These are phyloP conservation scores for Phialophora tarda DNA, from an alignment of 2,329 filamentous ascomycete genomes.

Conservation along the genomic window DNA sequence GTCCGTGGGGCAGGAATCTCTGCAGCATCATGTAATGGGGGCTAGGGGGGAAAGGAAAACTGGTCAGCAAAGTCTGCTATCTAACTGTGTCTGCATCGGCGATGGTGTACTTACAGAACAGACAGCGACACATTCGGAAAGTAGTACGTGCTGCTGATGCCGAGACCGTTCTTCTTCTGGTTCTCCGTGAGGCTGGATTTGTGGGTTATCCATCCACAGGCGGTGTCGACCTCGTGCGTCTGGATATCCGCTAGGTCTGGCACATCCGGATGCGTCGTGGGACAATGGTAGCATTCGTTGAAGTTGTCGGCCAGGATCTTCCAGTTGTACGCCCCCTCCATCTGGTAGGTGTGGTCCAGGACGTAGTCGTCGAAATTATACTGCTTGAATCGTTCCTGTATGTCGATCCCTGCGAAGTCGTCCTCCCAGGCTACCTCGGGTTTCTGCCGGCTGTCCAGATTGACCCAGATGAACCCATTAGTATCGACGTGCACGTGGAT, in stretches of 20 bases:
- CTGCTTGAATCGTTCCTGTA: conserved; percentile 55
- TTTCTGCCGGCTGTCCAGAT: conserved; percentile 31
- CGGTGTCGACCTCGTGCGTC: conserved; percentile 60
- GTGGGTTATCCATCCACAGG: conserved; percentile 61
- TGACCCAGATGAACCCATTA: conserved; percentile 38
- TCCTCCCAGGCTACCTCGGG: conserved; percentile 35
- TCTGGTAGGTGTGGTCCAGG: conserved; percentile 48
- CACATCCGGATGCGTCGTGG: conserved; percentile 64
- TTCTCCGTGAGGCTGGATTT: conserved; percentile 48
- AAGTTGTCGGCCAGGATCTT: conserved; percentile 40
- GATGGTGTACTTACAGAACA: conserved; percentile 33
- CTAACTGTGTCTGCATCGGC: not conserved
- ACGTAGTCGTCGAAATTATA: conserved; percentile 63
- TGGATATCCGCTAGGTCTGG: conserved; percentile 60
- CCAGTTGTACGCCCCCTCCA: conserved; percentile 39
- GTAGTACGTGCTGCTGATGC: conserved; percentile 36
- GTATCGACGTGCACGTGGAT: conserved; percentile 36
- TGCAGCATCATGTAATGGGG: conserved; percentile 70
- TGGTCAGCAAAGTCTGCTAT: not conserved
- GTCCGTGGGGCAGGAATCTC: conserved; percentile 62
- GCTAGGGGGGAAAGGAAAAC: conserved; percentile 41
- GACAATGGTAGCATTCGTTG: conserved; percentile 60
- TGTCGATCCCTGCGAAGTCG: conserved; percentile 43
- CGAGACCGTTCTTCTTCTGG: conserved; percentile 28
- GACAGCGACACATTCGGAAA: conserved; percentile 38